Conservation (phyloP, 2,329 filamentous ascomycete species). For the Sporothrix protearum region DNA sequence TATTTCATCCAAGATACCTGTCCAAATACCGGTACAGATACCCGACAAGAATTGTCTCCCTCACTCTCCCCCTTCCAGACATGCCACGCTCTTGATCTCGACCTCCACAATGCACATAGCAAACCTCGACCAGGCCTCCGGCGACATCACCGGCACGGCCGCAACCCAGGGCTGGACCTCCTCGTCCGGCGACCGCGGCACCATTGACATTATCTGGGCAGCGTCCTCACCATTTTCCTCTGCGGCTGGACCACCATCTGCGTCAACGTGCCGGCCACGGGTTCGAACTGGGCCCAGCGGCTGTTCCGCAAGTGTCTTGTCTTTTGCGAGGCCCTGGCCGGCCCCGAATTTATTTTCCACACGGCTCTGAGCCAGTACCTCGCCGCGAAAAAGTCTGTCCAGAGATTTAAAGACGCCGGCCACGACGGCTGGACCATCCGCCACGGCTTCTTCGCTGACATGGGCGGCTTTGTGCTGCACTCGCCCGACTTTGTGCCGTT, state of each 20-base stretch:
- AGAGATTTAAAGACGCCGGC: slow-evolving; percentile 26
- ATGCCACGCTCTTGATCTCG: too few relatives aligned
- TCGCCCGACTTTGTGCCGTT: slow-evolving; percentile 35
- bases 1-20: too few relatives aligned
- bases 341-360: slow-evolving; percentile 39
- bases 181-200: slow-evolving; percentile 35
- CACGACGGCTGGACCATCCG: slow-evolving; percentile 35
- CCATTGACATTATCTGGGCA: slow-evolving; percentile 41
- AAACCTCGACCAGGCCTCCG: neutral
- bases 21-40: too few relatives aligned
- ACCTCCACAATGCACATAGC: neutral
- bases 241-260: slow-evolving; percentile 42
- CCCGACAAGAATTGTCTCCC: too few relatives aligned
- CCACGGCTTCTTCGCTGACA: slow-evolving; percentile 42
- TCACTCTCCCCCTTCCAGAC: too few relatives aligned
- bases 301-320: slow-evolving; percentile 33
- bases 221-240: slow-evolving; percentile 41
- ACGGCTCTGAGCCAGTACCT: slow-evolving; percentile 39
- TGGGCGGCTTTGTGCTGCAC: slow-evolving; percentile 39
- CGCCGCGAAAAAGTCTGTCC: slow-evolving; percentile 32
- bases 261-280: slow-evolving; percentile 37
- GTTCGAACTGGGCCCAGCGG: slow-evolving; percentile 28
- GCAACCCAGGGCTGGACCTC: slow-evolving; percentile 16
- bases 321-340: slow-evolving; percentile 35
- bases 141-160: neutral